Percentiles rank a stretch among this genome's conserved stretches.
phyloP scores from a whole-genome alignment of 2,329 filamentous ascomycete genomes.

The Beauveria sp. region DNA sequence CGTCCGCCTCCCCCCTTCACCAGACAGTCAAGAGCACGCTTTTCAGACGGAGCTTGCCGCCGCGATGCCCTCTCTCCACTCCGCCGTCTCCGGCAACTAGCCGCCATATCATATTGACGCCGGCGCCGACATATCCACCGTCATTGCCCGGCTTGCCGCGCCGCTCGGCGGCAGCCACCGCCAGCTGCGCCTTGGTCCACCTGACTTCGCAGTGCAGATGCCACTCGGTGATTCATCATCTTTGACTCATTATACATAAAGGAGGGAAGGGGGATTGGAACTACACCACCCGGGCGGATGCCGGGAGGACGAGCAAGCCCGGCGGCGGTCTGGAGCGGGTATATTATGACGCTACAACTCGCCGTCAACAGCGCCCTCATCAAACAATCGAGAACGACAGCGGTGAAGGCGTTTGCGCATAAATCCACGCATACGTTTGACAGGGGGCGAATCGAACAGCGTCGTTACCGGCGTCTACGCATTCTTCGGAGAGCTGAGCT shows the following conservation, averaged over 20 bases:
- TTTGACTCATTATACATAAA: too few relatives aligned
- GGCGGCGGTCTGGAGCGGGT: constrained; percentile 38
- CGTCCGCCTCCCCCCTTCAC: too few relatives aligned
- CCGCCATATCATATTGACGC: constrained; percentile 15
- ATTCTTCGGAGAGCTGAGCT: constrained; percentile 19
- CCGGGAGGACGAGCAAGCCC: constrained; percentile 25
- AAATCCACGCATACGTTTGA: constrained; percentile 13
- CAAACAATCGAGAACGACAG: constrained; percentile 10
- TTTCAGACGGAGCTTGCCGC: too few relatives aligned
- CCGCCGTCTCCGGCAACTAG: too few relatives aligned
- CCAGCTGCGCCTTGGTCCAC: not conserved
- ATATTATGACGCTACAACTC: constrained; percentile 20
- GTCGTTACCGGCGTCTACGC: constrained; percentile 15
- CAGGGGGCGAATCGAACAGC: not conserved
- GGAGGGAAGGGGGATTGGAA: too few relatives aligned
- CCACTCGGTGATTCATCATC: too few relatives aligned
- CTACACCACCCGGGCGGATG: constrained; percentile 15
- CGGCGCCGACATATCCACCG: constrained; percentile 18
- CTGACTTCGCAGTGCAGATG: too few relatives aligned
- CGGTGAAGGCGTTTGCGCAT: constrained; percentile 9
- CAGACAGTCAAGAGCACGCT: too few relatives aligned
- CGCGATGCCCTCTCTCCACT: too few relatives aligned
- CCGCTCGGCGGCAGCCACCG: constrained; percentile 14
- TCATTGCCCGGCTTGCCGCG: constrained; percentile 19
- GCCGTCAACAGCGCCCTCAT: constrained; percentile 29